Evolutionary conservation across 306 rosid species (phyloP), one percentile per base, ranked within the genome.

Genomic region (Bauhinia variegata): DNA sequence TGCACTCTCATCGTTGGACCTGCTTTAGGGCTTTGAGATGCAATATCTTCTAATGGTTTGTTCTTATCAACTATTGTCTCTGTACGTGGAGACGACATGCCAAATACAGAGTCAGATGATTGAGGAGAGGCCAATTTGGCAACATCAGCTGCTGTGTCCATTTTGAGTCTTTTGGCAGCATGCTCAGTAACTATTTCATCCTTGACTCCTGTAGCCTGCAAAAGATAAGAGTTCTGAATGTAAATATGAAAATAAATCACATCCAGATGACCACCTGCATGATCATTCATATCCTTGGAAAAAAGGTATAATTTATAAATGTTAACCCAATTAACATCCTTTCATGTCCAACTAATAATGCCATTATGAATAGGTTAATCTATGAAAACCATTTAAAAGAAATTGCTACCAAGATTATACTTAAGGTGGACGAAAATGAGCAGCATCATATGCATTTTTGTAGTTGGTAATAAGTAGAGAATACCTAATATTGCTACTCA

Each of bases 151-250:
- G 67, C 58, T 8, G 37, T 18, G 76, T 76, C 91, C 56, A 65
- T 74, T 84, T 95, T 90, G 50, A 79, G 95, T 76, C 88, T 78
- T 86, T 91, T 95, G 63, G 91, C 75, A 65, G 84, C 80, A 76
- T 77, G 87, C 78, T 86, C 97, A 23, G 79, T 17, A 56, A 73
- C 84, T 42, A 66, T 70, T 58, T 90, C 99, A 8, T 71, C 86
- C 82, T 88, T 89, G 57, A 55, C 56, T 76, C 89, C 97, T 4
- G 95, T 70, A 58, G 95, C 77, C 99, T 95, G 92, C 38, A 71
- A 73, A 71, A 70, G 47, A 49, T 67, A 54, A 68, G 49, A 69
- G 61, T 53, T 14, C 62, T 42, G 51, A 63, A 70, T 39, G 64
- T 53, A 60, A 60, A 58, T 42, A 64, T 68, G 54, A 46, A 71